Evolutionary conservation across 2,329 filamentous ascomycete species (phyloP).

Genomic region (Colletotrichum chlorophyti): DNA sequence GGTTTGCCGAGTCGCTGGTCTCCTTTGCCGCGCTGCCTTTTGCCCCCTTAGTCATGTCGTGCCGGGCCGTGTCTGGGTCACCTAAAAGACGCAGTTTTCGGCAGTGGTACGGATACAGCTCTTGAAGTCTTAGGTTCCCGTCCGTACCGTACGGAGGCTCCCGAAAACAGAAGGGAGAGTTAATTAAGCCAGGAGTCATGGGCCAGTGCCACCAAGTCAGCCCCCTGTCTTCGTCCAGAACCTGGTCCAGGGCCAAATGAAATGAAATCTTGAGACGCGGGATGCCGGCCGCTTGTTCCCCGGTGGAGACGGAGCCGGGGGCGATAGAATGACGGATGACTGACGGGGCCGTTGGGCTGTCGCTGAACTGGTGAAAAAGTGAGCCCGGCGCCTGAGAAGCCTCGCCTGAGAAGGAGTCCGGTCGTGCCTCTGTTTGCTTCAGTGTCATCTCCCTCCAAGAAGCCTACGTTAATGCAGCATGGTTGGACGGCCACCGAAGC

Average conservation of each 20-base stretch:
- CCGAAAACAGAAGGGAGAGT: not conserved
- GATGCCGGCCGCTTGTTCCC: conserved; percentile 22
- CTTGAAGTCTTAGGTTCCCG: no score
- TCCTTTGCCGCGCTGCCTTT: not conserved
- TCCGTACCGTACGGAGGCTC: no score
- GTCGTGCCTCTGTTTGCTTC: conserved; percentile 1
- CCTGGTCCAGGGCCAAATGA: conserved; percentile 16
- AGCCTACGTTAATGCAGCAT: not conserved
- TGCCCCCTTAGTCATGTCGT: conserved; percentile 4
- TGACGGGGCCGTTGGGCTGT: conserved; percentile 5
- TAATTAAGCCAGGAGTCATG: conserved; percentile 17
- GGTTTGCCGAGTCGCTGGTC: not conserved
- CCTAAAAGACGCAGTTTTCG: no score
- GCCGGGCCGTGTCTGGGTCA: not conserved
- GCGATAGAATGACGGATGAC: conserved; percentile 17
- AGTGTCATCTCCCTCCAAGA: not conserved
- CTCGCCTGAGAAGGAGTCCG: conserved; percentile 11
- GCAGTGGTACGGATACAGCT: no score
- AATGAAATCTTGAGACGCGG: conserved; percentile 29
- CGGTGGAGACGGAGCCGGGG: conserved; percentile 23
- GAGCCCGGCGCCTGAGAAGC: no score
- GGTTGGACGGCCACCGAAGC: no score
- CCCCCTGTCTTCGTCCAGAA: conserved; percentile 27
- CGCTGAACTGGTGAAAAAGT: not conserved
- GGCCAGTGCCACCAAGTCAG: conserved; percentile 1